Base-by-base conservation (phyloP, 1,284 basidiomycete species). In the Tetrapyrgos nigripes region DNA sequence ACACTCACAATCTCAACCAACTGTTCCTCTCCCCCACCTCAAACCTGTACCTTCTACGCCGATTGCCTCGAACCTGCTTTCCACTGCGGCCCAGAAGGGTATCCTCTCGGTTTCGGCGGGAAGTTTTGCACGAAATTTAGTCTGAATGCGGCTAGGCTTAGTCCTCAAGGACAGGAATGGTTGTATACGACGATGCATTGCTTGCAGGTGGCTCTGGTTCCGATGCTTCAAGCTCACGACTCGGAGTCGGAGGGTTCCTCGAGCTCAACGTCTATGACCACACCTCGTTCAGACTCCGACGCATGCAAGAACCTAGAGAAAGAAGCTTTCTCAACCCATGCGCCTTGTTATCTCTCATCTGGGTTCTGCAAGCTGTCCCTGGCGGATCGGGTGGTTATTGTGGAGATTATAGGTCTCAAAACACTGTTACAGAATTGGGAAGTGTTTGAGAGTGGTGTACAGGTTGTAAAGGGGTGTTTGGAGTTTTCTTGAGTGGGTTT, bases 131-230 rank as follows among this genome's bases (percentile, higher is more conserved):
- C 69, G 23, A 76, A 73, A 21, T 81, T 82, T 64, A 68, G 66
- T 14, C 4, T 23, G 52, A 72, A 21, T 68, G 68, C 19, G 31
- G 43, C 21, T 17, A 64, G 55, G 45, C 68, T 82, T 13, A 71
- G 70, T 13, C 13, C 65, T 0, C 54, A 53, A 4, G 79, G 80
- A 0, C 72, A 77, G 54, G 65, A 62, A 48, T 82, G 81, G 81
- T 74, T 82, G 71, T 44, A 76, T 29, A 64, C 70, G 43, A 78
- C 77, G n/a, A 79, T 82, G 79, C 71, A 74, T 40, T 82, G 80
- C 57, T 72, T 82, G 5, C 80, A 82, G 57, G 58, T 58, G 1
- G 72, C 70, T 1, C 71, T 82, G 11, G 73, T 82, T 2, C 71
- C 70, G 1, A 75, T 79, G 26, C 75, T 74, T 0, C 59, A 70